A percentile compares a stretch with the other conserved stretches of the same genome.
Conservation (phyloP, 2,329 filamentous ascomycete species). For the Aspergillus transmontanensis region DNA sequence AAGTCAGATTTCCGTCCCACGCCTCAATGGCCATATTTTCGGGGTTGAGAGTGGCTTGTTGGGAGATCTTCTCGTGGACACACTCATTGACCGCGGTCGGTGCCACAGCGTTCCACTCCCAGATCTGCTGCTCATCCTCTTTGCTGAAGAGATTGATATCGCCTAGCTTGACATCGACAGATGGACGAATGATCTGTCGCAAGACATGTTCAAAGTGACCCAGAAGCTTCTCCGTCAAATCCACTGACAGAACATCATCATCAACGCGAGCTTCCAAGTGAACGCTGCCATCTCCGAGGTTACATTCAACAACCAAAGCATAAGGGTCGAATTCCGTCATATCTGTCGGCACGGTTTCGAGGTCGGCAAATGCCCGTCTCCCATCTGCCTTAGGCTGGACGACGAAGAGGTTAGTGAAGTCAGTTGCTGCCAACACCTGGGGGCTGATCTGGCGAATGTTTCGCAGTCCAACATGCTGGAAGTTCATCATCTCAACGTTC, state of each 20-base stretch:
- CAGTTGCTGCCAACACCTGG: conserved; percentile 36
- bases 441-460: conserved; percentile 53
- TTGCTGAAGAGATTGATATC: conserved; percentile 10
- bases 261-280: conserved; percentile 55
- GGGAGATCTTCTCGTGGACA: conserved; percentile 11
- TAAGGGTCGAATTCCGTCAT: conserved; percentile 55
- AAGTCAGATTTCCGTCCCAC: conserved; percentile 30
- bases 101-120: conserved; percentile 17
- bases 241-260: conserved; percentile 47
- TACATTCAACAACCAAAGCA: conserved; percentile 63
- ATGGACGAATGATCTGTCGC: neutral
- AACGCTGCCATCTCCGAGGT: conserved; percentile 55
- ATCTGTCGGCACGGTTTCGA: neutral
- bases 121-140: conserved; percentile 16
- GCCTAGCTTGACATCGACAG: neutral
- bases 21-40: conserved; percentile 21
- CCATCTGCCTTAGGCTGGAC: conserved; percentile 26
- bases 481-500: conserved; percentile 56
- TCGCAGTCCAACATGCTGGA: conserved; percentile 58
- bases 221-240: conserved; percentile 6
- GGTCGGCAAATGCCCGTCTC: neutral
- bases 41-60: conserved; percentile 5
- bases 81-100: conserved; percentile 6
- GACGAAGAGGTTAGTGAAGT: conserved; percentile 44
- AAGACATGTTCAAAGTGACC: conserved; percentile 6